A percentile compares a stretch with the other conserved stretches of the same genome.
Evolutionary conservation across 805 yeast genomes (phyloP).

Genomic region (Komagataella mondaviorum): DNA sequence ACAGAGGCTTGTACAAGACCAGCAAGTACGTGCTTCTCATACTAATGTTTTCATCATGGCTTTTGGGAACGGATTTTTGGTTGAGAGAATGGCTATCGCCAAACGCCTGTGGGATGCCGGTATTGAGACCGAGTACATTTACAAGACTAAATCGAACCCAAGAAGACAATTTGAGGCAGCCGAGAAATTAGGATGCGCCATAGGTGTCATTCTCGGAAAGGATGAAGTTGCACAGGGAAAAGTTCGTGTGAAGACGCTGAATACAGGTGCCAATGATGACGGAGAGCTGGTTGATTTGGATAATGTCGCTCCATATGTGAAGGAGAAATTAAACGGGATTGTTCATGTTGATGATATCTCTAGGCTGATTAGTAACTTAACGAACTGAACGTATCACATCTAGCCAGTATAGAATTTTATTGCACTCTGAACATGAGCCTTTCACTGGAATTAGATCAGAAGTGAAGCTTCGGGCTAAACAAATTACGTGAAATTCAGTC

Average conservation of each 20-base stretch:
- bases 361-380: conserved; percentile 22
- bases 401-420: conserved; percentile 3
- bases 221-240: conserved; percentile 80
- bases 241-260: conserved; percentile 76
- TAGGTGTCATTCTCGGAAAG: conserved; percentile 90
- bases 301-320: conserved; percentile 39
- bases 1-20: conserved; percentile 51
- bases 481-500: background rate
- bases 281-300: conserved; percentile 65
- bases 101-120: conserved; percentile 79
- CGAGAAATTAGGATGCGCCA: conserved; percentile 81
- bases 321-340: conserved; percentile 19
- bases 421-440: conserved; percentile 3
- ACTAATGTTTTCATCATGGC: conserved; percentile 97
- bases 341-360: conserved; percentile 52
- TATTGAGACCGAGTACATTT: conserved; percentile 81
- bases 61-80: conserved; percentile 83
- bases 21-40: conserved; percentile 63
- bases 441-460: conserved; percentile 2
- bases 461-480: background rate
- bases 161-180: conserved; percentile 98
- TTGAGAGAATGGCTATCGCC: conserved; percentile 83
- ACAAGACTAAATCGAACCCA: conserved; percentile 86
- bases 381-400: background rate
- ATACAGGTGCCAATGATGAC: conserved; percentile 79